Base-by-base conservation (phyloP, 2,329 filamentous ascomycete species). In the Ascocoryne sarcoides region DNA sequence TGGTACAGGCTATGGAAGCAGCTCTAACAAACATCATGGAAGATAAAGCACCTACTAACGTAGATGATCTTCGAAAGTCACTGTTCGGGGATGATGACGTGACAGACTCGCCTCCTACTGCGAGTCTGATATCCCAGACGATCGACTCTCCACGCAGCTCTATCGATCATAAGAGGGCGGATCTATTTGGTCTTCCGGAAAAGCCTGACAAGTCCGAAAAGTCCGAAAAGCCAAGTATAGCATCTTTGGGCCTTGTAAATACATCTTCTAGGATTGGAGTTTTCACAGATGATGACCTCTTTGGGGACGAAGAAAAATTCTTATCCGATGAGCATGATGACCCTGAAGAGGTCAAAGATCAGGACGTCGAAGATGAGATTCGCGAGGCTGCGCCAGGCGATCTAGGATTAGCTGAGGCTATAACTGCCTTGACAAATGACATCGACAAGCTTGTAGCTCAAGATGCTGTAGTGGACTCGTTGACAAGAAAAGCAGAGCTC, bases 321-420 rank as follows among this genome's bases (percentile, higher is more conserved):
- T 69, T 89, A 4, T 83, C 89, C 38, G 90, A 95, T 52, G 88
- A 95, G 54, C 79, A 82, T 38, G 85, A 88, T 37, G 86, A 90
- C 43, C 71, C 72, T 1, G 70, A 70, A 16, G 68, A 69, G 15
- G 67, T 68, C 2, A 68, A 70, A 10, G 68, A 70, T 3, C 76
- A 79, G 34, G 71, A 79, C 4, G 76, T 82, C 10, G 76, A 79
- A 15, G 88, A 95, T 48, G 82, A 88, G 50, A 87, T 98, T 7
- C 87, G 94, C 52, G 84, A 95, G 67, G 93, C 92, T 32, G 90
- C 88, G 0, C 92, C 93, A 1, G 92, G 92, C 28, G 92, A 98
- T 59, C 73, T 98, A 2, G 92, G 92, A 0, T 65, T 98, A 23
- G 86, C 88, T 0, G 93, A 98, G 65, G 90, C 93, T 8, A 95